A percentile compares a stretch with the other conserved stretches of the same genome.
Conservation (phyloP, 2,329 filamentous ascomycete species). For the Aspergillus bombycis region DNA sequence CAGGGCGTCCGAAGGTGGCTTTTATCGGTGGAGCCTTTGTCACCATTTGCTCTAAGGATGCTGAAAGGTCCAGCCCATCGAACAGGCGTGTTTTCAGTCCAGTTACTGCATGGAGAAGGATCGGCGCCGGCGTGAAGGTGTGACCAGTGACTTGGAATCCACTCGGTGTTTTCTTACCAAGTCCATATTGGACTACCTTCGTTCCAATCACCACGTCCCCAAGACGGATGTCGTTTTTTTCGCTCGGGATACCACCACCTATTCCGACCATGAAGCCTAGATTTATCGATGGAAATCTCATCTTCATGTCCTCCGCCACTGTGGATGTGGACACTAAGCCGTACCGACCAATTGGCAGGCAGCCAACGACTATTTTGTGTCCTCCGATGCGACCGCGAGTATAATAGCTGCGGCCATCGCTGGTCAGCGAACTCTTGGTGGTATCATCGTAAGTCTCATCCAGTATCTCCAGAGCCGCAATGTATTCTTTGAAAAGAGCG, state of each 20-base stretch:
- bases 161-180: not conserved
- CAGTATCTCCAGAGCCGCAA: not conserved
- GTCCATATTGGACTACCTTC: not conserved
- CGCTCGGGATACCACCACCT: not conserved
- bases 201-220: slow-evolving; percentile 10
- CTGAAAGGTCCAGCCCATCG: not conserved
- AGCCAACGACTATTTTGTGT: not conserved
- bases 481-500: not conserved
- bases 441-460: not conserved
- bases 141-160: not conserved
- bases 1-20: not conserved
- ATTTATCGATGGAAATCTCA: rapidly evolving
- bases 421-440: not conserved
- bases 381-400: not conserved
- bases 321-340: not conserved
- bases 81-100: not conserved
- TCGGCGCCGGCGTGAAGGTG: not conserved
- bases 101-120: not conserved
- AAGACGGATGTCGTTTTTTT: not conserved
- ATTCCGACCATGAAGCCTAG: not conserved
- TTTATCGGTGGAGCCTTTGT: not conserved
- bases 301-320: not conserved
- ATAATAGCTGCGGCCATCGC: not conserved
- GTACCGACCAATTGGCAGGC: not conserved
- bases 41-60: not conserved